These are phyloP conservation scores for Solanum infundibuliforme DNA, from an alignment of 257 asterid genomes.

Conservation along the genomic window DNA sequence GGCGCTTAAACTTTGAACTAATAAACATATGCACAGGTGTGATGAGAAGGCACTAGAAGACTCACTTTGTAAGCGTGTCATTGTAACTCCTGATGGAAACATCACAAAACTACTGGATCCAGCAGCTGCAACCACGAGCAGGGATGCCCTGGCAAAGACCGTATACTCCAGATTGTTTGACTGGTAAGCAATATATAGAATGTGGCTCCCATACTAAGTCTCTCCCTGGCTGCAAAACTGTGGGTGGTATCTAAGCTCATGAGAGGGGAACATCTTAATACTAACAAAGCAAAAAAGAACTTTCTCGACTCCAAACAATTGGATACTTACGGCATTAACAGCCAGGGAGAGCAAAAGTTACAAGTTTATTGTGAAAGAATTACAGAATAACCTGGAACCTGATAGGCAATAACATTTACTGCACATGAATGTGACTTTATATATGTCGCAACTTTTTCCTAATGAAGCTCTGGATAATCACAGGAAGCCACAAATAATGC, in stretches of 20 bases:
- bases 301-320: background rate
- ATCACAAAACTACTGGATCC: conserved; percentile 86
- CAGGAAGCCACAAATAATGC: background rate
- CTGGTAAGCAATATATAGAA: conserved; percentile 38
- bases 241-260: background rate
- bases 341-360: background rate
- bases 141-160: conserved; percentile 93
- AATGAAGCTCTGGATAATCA: background rate
- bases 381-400: background rate
- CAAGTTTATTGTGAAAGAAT: background rate
- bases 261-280: background rate
- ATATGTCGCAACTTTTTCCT: background rate
- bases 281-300: background rate
- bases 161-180: conserved; percentile 90
- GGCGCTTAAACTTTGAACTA: background rate
- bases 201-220: background rate
- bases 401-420: background rate
- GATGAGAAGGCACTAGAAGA: conserved; percentile 61
- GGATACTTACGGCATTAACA: background rate
- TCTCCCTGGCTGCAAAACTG: background rate
- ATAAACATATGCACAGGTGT: conserved; percentile 43
- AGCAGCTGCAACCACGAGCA: conserved; percentile 79
- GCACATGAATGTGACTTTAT: background rate
- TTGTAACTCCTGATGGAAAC: conserved; percentile 93
- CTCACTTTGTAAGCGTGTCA: conserved; percentile 84